Evolutionary conservation across 1,139 yeast species (phyloP), one percentile per base, ranked within the genome.

Genomic region (Keqinozyma sinolaborantium): DNA sequence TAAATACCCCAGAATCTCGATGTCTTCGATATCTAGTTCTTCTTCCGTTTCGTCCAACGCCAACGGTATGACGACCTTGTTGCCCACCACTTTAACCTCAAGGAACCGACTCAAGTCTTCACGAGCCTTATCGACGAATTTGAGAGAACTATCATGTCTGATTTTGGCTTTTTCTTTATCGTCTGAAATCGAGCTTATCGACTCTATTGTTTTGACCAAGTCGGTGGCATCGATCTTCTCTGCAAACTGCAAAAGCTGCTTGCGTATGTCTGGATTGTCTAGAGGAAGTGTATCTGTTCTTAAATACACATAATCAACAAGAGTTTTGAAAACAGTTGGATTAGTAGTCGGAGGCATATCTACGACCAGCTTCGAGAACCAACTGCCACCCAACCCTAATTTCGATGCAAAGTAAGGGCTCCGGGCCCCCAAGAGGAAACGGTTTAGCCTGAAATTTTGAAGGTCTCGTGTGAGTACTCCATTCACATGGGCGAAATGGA

Each of bases 271-370:
- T 45, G 24, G 56, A 14, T 40, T 40, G 14, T 50, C 58, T 7
- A 54, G 33, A 4, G 52, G 53, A 23, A 55, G 44, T 24, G 30
- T 38, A 33, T 62, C 67, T 0, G 67, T 55, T 34, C 58, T 48
- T 29, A 81, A 54, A 46, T 83, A 83, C 2, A 80, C 43, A 42
- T 73, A 76, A 30, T 76, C 72, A 3, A 79, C 48, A 3, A 79
- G 51, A 7, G 26, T 20, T 14, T 55, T 50, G 38, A 76, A 63
- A 0, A 59, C 59, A 6, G 25, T 34, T 0, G 53, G 53, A 14
- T 52, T 51, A 2, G 51, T 35, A 3, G 44, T 25, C 1, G 35
- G 13, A 0, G 58, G 53, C 51, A 64, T 45, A 2, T 47, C 48
- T 5, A 64, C 44, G 7, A 47, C 44, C 3, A 47, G 25, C 29